Conservation (phyloP, 1,139 yeast genomes). For the Lodderomyces margitis region DNA sequence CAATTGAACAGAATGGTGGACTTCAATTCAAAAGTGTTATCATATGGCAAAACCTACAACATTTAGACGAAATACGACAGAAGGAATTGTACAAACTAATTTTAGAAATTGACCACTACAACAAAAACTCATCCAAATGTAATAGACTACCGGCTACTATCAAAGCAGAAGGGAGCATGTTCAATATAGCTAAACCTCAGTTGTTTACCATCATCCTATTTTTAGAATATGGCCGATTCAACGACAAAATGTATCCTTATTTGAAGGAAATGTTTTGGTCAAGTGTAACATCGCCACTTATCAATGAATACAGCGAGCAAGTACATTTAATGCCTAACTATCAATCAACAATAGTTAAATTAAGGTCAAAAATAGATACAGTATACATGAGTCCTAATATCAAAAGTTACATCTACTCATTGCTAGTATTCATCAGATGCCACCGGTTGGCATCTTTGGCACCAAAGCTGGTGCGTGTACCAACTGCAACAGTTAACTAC, state of each 20-base stretch:
- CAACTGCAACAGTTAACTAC: slow-evolving; percentile 32
- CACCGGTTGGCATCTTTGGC: slow-evolving; percentile 43
- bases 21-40: slow-evolving; percentile 18
- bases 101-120: slow-evolving; percentile 31
- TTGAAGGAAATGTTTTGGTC: slow-evolving; percentile 44
- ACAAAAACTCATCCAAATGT: slow-evolving; percentile 18
- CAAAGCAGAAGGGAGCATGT: slow-evolving; percentile 11
- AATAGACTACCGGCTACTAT: slow-evolving; percentile 8
- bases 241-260: slow-evolving; percentile 24
- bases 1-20: slow-evolving; percentile 7
- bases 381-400: slow-evolving; percentile 39
- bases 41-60: slow-evolving; percentile 28
- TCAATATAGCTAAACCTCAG: slow-evolving; percentile 20
- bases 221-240: slow-evolving; percentile 17
- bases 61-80: slow-evolving; percentile 20
- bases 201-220: slow-evolving; percentile 28
- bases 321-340: slow-evolving; percentile 6
- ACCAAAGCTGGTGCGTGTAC: slow-evolving; percentile 35
- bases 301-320: not conserved
- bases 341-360: slow-evolving; percentile 9
- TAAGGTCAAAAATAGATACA: slow-evolving; percentile 13
- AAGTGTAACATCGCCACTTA: slow-evolving; percentile 16
- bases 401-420: slow-evolving; percentile 37
- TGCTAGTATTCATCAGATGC: slow-evolving; percentile 38
- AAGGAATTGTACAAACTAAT: slow-evolving; percentile 27